Base-by-base conservation (phyloP, 2,329 filamentous ascomycete species). In the Lachnellula occidentalis region DNA sequence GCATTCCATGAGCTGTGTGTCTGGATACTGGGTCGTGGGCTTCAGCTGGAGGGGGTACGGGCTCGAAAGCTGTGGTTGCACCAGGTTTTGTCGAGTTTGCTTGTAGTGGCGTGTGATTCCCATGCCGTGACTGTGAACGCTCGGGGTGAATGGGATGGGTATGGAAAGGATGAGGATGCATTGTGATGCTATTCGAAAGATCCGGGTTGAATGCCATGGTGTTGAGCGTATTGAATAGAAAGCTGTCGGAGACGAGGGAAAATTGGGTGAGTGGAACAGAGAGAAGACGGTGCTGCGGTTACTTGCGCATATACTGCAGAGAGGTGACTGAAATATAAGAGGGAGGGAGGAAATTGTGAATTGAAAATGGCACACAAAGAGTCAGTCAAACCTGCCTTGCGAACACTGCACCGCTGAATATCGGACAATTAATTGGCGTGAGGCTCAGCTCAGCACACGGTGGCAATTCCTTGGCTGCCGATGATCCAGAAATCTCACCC, bases 11-110 rank as follows among this genome's bases (percentile, higher is more conserved):
- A 24, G 60, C 58, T 24, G 51, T 37, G 50, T 67, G 62, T 48
- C 66, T 59, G 12, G 67, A 58, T 42, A 66, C 60, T 8, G 66
- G 61, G 39, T 67, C 66, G 48, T 64, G 51, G 19, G 62, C 58
- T 54, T 70, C 67, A 48, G 45, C 36, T 34, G 54, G 46, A 37
- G 58, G 53, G 5, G 67, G 63, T 12, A 63, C 48, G 15, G 64
- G 54, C 53, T 77, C 74, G 43, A 75, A 62, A n/a, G 72, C 74
- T 5, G 73, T 76, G 45, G 69, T 73, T 14, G 70, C 69, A 39
- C 61, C 73, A 39, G 70, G 71, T 42, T 70, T 70, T 45, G 59
- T 61, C 34, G 65, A 59, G 4, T 48, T 54, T 6, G 59, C 48
- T 52, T 57, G 60, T 39, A 64, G 61, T 21, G 66, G 63, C 17